A percentile compares a stretch with the other conserved stretches of the same genome.
phyloP scores from a whole-genome alignment of 164 flowering plant species.

The Annona squamosa region DNA sequence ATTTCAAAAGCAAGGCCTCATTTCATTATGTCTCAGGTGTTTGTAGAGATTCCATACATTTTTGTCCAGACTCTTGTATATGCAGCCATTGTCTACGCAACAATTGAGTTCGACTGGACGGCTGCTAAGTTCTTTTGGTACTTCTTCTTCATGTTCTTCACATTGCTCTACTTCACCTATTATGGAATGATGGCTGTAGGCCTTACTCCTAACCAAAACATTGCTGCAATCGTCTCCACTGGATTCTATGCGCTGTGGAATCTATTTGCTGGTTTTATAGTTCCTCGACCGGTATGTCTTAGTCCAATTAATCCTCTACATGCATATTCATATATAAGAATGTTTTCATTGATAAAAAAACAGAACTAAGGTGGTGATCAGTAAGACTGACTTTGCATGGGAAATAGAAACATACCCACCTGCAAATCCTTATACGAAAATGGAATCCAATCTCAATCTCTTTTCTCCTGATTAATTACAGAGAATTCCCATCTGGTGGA shows the following conservation, averaged over 20 bases:
- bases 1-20: neutral
- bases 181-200: slow-evolving; percentile 22
- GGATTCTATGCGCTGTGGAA: slow-evolving; percentile 20
- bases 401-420: too few relatives aligned
- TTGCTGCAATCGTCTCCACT: slow-evolving; percentile 21
- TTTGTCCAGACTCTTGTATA: slow-evolving; percentile 32
- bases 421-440: neutral
- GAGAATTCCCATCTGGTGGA: slow-evolving; percentile 11
- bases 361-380: too few relatives aligned
- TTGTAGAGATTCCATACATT: slow-evolving; percentile 43
- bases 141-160: slow-evolving; percentile 18
- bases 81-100: slow-evolving; percentile 36
- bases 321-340: neutral
- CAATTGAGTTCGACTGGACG: slow-evolving; percentile 44
- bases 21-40: slow-evolving; percentile 17
- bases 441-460: neutral
- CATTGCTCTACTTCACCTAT: slow-evolving; percentile 16
- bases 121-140: slow-evolving; percentile 20
- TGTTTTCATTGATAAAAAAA: neutral
- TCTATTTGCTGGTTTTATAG: slow-evolving; percentile 24
- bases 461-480: neutral
- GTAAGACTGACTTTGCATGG: too few relatives aligned
- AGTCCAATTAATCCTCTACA: neutral
- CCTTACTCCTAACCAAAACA: slow-evolving; percentile 15
- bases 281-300: slow-evolving; percentile 25